A percentile compares a stretch with the other conserved stretches of the same genome.
phyloP scores from a whole-genome alignment of 257 asterid species.

The Linderniella brevidens region DNA sequence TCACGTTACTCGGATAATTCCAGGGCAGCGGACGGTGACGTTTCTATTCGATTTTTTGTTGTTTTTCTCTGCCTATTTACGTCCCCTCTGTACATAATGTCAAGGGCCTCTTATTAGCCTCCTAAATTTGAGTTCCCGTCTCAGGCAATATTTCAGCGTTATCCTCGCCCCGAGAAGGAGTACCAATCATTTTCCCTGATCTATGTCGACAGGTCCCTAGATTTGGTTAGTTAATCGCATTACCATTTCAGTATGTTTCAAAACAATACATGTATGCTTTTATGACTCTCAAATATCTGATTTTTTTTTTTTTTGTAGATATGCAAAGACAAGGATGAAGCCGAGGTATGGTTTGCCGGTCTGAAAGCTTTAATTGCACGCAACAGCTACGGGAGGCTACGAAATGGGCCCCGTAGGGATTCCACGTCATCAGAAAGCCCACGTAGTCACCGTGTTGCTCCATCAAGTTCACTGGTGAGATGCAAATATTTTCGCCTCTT shows the following conservation, averaged over 20 bases:
- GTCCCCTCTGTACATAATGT: not conserved
- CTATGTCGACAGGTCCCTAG: conserved; percentile 65
- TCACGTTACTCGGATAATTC: conserved; percentile 63
- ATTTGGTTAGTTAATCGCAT: conserved; percentile 56
- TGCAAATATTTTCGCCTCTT: conserved; percentile 8
- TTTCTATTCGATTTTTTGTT: conserved; percentile 5
- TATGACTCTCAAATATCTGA: conserved; percentile 8
- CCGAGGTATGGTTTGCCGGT: conserved; percentile 85
- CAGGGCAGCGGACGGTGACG: conserved; percentile 98
- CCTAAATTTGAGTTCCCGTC: conserved; percentile 7
- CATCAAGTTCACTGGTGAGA: conserved; percentile 39
- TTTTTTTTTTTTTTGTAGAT: conserved; percentile 26
- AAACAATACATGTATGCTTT: conserved; percentile 1
- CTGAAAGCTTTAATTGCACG: conserved; percentile 59
- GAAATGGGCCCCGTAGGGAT: conserved; percentile 33
- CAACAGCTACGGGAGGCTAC: conserved; percentile 29
- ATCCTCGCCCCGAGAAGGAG: conserved; percentile 95
- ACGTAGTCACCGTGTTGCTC: conserved; percentile 24
- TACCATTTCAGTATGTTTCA: not conserved
- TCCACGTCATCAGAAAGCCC: conserved; percentile 30
- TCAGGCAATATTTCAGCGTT: conserved; percentile 76
- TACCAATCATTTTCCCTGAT: conserved; percentile 88
- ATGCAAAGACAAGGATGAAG: conserved; percentile 94
- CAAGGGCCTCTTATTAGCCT: conserved; percentile 13
- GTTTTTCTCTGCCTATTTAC: not conserved